A percentile compares a stretch with the other conserved stretches of the same genome.
These are phyloP conservation scores for Globomyces sp. DNA, from an alignment of 371 early-diverging fungal species.

Conservation along the genomic window DNA sequence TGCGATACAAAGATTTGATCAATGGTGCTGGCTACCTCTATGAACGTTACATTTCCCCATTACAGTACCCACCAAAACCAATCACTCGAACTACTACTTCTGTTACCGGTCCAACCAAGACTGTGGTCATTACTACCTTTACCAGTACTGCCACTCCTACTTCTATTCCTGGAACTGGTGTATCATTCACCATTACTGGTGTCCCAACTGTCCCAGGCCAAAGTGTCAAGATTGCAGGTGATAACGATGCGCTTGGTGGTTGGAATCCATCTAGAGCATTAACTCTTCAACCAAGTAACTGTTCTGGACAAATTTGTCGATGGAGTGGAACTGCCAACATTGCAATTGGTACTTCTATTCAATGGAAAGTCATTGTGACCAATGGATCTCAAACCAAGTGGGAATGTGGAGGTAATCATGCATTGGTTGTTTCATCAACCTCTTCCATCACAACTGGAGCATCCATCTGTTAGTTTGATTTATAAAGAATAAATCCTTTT, in stretches of 20 bases:
- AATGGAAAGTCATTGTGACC: neutral
- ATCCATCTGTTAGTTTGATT: neutral
- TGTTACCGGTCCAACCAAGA: neutral
- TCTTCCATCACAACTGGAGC: neutral
- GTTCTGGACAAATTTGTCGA: neutral
- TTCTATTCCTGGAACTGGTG: neutral
- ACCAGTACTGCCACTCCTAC: neutral
- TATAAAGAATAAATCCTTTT: neutral
- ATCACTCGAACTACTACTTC: neutral
- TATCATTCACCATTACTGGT: neutral
- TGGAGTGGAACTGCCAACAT: slow-evolving; percentile 4
- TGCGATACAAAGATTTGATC: slow-evolving; percentile 16
- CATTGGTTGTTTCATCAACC: neutral
- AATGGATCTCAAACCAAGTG: neutral
- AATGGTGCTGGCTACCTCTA: neutral
- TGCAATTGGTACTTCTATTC: neutral
- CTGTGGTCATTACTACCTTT: neutral
- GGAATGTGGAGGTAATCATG: neutral
- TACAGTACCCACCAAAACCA: neutral
- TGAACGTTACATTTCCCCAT: neutral
- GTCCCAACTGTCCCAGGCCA: neutral
- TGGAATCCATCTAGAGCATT: neutral
- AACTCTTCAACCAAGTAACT: neutral
- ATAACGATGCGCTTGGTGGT: neutral
- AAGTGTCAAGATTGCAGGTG: neutral